phyloP scores from a whole-genome alignment of 306 rosid genomes.

The Prunus mume region DNA sequence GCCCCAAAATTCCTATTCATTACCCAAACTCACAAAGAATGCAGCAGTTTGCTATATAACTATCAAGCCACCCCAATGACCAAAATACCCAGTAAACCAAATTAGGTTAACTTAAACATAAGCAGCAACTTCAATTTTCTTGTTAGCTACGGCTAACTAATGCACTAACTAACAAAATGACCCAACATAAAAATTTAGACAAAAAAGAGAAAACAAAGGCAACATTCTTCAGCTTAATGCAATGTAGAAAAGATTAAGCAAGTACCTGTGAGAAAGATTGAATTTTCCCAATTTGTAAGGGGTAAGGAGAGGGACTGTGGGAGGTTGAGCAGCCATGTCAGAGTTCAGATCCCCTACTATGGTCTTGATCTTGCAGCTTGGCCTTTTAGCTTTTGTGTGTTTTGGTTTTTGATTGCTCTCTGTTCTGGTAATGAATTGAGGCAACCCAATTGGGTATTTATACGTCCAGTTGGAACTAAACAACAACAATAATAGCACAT shows the following conservation, averaged over 20 bases:
- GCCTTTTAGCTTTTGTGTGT: neutral
- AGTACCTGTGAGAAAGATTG: conserved; percentile 49
- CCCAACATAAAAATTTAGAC: neutral
- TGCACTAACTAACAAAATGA: no score
- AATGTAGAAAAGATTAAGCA: neutral
- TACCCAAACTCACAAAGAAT: no score
- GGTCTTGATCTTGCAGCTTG: neutral
- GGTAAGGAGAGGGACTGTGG: conserved; percentile 20
- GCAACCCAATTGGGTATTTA: neutral
- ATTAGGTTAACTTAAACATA: no score
- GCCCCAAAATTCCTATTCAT: no score
- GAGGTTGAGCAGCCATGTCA: neutral
- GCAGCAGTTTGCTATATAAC: no score
- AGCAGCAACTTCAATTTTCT: no score
- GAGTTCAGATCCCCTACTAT: neutral
- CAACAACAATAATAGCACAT: no score
- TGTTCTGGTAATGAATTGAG: neutral
- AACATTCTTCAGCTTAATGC: no score
- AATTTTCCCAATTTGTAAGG: conserved; percentile 46
- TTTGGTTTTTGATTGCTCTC: neutral
- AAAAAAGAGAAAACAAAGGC: neutral
- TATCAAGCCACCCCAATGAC: no score
- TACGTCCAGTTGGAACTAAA: neutral
- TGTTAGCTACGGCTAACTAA: no score
- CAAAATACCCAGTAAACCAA: no score